Conservation (phyloP, 306 rosid species). For the Medicago arabica region DNA sequence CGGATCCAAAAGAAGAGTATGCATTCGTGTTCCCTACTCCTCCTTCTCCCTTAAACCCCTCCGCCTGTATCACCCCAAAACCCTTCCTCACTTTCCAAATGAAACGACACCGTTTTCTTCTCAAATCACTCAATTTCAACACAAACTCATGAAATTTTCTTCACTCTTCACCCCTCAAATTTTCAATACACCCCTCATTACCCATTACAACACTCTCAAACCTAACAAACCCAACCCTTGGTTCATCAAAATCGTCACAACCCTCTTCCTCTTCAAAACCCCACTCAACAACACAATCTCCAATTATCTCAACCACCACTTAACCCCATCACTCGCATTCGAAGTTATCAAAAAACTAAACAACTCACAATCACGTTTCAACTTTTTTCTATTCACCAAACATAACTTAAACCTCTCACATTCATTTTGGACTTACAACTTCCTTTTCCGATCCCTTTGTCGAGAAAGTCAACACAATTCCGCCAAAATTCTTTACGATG, state of each 20-base stretch:
- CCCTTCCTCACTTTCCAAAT: not conserved
- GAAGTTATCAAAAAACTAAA: conserved; percentile 74
- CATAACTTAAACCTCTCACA: conserved; percentile 51
- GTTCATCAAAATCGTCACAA: conserved; percentile 76
- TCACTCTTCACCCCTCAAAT: not conserved
- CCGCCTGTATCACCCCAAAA: not conserved
- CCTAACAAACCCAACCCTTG: conserved; percentile 60
- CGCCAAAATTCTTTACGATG: conserved; percentile 66
- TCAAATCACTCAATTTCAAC: not conserved
- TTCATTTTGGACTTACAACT: conserved; percentile 64
- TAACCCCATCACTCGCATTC: conserved; percentile 66
- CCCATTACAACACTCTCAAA: conserved; percentile 9
- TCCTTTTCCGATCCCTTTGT: conserved; percentile 77
- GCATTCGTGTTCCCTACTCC: not conserved
- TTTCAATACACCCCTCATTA: not conserved
- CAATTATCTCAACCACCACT: conserved; percentile 56
- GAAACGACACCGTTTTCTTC: not conserved
- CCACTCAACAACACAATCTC: conserved; percentile 48
- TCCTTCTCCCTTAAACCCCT: not conserved
- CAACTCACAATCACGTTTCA: conserved; percentile 62
- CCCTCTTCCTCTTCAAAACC: conserved; percentile 63
- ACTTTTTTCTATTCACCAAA: conserved; percentile 71
- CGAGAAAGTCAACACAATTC: conserved; percentile 64
- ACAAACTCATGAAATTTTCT: not conserved
- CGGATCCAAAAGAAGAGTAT: not conserved